Evolutionary conservation across 441 rosid species (phyloP).

Genomic region (Arabidopsis hybrid): DNA sequence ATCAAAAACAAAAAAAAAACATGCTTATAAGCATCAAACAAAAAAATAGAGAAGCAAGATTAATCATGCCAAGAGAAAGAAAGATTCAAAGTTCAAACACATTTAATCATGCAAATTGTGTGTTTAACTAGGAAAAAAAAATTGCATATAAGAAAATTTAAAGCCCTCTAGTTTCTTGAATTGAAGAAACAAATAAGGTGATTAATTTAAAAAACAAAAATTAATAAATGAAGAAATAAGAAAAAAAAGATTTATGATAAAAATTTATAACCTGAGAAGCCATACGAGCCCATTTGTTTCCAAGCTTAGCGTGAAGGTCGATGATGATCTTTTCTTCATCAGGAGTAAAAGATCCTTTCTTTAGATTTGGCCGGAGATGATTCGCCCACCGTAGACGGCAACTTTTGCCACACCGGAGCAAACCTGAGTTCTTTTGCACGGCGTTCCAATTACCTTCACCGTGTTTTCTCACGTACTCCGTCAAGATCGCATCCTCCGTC

Average conservation of each 20-base stretch:
- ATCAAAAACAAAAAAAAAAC: not conserved
- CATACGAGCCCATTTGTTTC: slow-evolving; percentile 83
- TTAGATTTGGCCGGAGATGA: slow-evolving; percentile 72
- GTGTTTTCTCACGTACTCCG: slow-evolving; percentile 61
- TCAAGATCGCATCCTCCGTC: slow-evolving; percentile 60
- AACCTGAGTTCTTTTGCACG: slow-evolving; percentile 60
- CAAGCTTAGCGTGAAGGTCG: slow-evolving; percentile 63
- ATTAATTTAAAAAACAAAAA: not conserved
- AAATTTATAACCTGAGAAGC: slow-evolving; percentile 57
- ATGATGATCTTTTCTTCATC: slow-evolving; percentile 63
- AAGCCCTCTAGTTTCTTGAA: slow-evolving; percentile 5
- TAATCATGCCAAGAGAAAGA: slow-evolving; percentile 25
- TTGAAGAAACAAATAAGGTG: slow-evolving; percentile 25
- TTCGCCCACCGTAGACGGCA: slow-evolving; percentile 76
- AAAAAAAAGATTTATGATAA: not conserved
- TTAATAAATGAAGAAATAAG: not conserved
- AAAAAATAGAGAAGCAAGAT: slow-evolving; percentile 18
- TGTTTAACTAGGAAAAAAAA: slow-evolving; percentile 23
- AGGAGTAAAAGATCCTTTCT: slow-evolving; percentile 62
- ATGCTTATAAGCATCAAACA: not conserved
- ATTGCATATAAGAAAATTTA: not conserved
- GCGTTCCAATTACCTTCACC: slow-evolving; percentile 81
- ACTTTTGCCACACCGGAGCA: slow-evolving; percentile 71
- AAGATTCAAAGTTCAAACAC: slow-evolving; percentile 12
- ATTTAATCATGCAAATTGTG: slow-evolving; percentile 26